A percentile compares a stretch with the other conserved stretches of the same genome.
phyloP scores from a whole-genome alignment of 2,329 filamentous ascomycete species.

The Escovopsis weberi region DNA sequence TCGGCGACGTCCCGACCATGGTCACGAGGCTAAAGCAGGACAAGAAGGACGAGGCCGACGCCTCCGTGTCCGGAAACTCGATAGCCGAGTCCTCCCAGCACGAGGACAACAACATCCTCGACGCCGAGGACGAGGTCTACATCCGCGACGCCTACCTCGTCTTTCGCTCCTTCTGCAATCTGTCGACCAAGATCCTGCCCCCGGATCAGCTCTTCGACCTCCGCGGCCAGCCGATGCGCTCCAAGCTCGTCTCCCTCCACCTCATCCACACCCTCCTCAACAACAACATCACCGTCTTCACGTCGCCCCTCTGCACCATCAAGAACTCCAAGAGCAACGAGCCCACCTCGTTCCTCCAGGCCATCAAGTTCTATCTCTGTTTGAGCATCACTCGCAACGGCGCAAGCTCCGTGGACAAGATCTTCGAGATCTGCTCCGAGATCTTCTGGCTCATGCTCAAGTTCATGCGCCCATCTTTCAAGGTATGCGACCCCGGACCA shows the following conservation, averaged over 20 bases:
- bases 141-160: slow-evolving; percentile 95
- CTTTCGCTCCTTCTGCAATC: slow-evolving; percentile 92
- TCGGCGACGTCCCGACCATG: slow-evolving; percentile 54
- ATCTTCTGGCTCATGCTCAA: slow-evolving; percentile 98
- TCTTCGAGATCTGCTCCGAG: slow-evolving; percentile 92
- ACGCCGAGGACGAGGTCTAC: slow-evolving; percentile 84
- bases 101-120: slow-evolving; percentile 44
- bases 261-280: slow-evolving; percentile 90
- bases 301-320: slow-evolving; percentile 82
- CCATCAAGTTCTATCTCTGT: slow-evolving; percentile 93
- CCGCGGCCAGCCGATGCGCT: slow-evolving; percentile 91
- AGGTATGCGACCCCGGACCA: slow-evolving; percentile 36
- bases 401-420: slow-evolving; percentile 76
- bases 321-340: slow-evolving; percentile 80
- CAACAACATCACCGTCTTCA: slow-evolving; percentile 84
- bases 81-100: slow-evolving; percentile 38
- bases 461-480: slow-evolving; percentile 83
- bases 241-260: slow-evolving; percentile 88
- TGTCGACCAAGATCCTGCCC: slow-evolving; percentile 82
- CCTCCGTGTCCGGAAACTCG: slow-evolving; percentile 38
- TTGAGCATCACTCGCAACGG: slow-evolving; percentile 90
- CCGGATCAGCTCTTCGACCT: slow-evolving; percentile 87
- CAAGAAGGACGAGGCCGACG: slow-evolving; percentile 22
- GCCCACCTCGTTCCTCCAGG: slow-evolving; percentile 81
- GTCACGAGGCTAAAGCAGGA: slow-evolving; percentile 44